These are phyloP conservation scores for Epichloe elymi DNA, from an alignment of 2,329 filamentous ascomycete genomes.

Conservation along the genomic window DNA sequence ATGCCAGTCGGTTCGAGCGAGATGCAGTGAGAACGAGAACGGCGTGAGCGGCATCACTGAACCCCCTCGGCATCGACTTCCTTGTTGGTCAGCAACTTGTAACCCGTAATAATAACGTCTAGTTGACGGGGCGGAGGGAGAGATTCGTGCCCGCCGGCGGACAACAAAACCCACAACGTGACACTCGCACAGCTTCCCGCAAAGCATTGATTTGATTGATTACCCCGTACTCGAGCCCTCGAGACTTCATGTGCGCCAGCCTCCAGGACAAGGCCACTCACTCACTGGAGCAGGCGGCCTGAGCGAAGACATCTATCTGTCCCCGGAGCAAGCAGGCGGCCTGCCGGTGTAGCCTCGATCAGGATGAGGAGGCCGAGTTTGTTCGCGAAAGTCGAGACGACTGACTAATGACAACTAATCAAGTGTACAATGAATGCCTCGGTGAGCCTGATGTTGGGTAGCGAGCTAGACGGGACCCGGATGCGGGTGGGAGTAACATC, in stretches of 20 bases:
- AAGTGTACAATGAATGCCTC: too few species aligned
- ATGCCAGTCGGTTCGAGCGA: background rate
- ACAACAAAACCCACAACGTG: background rate
- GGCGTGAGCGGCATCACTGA: background rate
- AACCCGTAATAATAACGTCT: too few species aligned
- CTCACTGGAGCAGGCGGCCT: background rate
- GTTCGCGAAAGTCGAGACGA: too few species aligned
- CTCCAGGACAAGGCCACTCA: too few species aligned
- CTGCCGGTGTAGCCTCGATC: background rate
- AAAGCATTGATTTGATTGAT: background rate
- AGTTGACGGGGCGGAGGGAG: background rate
- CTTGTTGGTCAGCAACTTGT: background rate
- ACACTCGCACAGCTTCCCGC: conserved; percentile 2
- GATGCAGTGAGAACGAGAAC: background rate
- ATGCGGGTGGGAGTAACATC: too few species aligned
- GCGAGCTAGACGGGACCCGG: too few species aligned
- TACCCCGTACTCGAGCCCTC: background rate
- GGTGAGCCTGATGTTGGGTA: too few species aligned
- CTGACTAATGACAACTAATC: too few species aligned
- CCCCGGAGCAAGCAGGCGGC: background rate
- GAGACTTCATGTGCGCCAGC: background rate
- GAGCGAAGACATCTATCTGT: conserved; percentile 2
- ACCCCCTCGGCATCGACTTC: background rate
- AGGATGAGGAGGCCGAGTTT: background rate
- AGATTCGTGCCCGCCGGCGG: background rate